A percentile compares a stretch with the other conserved stretches of the same genome.
phyloP scores from a whole-genome alignment of 1,284 basidiomycete species.

The Naganishia sp. region DNA sequence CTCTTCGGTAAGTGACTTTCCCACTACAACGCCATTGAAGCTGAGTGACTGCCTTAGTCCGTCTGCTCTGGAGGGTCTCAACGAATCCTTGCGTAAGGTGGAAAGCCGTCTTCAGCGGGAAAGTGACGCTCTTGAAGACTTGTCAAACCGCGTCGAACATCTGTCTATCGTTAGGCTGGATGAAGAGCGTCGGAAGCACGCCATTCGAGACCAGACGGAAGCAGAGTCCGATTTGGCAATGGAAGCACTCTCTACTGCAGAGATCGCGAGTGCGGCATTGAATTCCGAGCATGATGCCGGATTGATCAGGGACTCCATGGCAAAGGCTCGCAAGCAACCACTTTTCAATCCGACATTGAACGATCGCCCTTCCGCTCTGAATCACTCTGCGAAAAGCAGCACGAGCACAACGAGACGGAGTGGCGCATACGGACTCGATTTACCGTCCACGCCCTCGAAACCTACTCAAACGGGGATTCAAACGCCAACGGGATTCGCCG shows the following conservation, averaged over 20 bases:
- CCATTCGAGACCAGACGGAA: not conserved
- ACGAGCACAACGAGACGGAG: slow-evolving; percentile 1
- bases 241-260: slow-evolving; percentile 2
- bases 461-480: not conserved
- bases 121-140: slow-evolving; percentile 10
- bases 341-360: slow-evolving; percentile 14
- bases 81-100: slow-evolving; percentile 10
- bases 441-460: slow-evolving; percentile 15
- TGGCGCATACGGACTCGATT: slow-evolving; percentile 13
- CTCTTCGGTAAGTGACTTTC: slow-evolving; percentile 18
- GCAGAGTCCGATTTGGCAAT: not conserved
- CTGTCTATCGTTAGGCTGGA: not conserved
- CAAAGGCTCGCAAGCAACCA: slow-evolving; percentile 13
- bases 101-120: slow-evolving; percentile 9
- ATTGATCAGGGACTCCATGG: slow-evolving; percentile 8
- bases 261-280: slow-evolving; percentile 22
- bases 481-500: slow-evolving; percentile 1
- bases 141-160: slow-evolving; percentile 14
- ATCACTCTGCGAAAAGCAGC: slow-evolving; percentile 1
- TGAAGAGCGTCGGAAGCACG: too few relatives aligned
- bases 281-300: slow-evolving; percentile 16
- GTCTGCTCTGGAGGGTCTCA: slow-evolving; percentile 21
- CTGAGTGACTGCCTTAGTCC: slow-evolving; percentile 5
- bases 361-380: slow-evolving; percentile 20
- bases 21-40: not conserved